These are phyloP conservation scores for Trichomonascaceae sp. DNA, from an alignment of 1,139 yeast genomes.

Conservation along the genomic window DNA sequence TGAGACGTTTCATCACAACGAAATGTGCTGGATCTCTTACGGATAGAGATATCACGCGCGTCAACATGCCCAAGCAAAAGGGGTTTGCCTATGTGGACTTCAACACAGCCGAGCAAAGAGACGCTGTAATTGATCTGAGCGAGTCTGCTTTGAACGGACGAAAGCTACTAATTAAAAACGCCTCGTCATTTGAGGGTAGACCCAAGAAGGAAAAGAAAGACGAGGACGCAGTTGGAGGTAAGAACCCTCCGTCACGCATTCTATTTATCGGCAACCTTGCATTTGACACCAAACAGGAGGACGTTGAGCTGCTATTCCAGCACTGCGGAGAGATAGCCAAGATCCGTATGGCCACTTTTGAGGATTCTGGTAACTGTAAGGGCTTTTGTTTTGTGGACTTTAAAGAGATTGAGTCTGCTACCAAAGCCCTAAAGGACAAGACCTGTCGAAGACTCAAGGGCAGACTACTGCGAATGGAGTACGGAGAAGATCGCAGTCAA, in stretches of 20 bases:
- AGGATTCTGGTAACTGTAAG: constrained; percentile 90
- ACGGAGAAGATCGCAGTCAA: constrained; percentile 88
- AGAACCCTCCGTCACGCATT: constrained; percentile 76
- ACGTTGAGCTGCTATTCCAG: constrained; percentile 61
- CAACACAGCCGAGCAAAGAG: constrained; percentile 45
- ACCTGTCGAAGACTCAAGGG: constrained; percentile 53
- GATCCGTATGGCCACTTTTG: constrained; percentile 93
- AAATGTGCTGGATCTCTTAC: constrained; percentile 34
- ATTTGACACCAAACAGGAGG: constrained; percentile 80
- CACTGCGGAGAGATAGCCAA: constrained; percentile 68
- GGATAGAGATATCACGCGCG: constrained; percentile 28
- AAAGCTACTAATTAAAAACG: constrained; percentile 70
- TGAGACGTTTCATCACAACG: constrained; percentile 47
- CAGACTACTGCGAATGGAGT: constrained; percentile 75
- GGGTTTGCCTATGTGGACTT: constrained; percentile 94
- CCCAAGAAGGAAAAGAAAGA: constrained; percentile 32
- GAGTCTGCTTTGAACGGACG: constrained; percentile 73
- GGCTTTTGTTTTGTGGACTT: constrained; percentile 94
- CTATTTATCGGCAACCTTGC: constrained; percentile 88
- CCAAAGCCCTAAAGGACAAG: constrained; percentile 67
- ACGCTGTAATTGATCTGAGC: constrained; percentile 51
- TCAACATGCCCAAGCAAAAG: constrained; percentile 38
- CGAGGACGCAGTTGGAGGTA: constrained; percentile 7
- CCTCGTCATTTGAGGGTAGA: constrained; percentile 76
- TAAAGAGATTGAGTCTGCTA: constrained; percentile 65